phyloP scores from a whole-genome alignment of 768 basidiomycete genomes.

The Mycena pura region DNA sequence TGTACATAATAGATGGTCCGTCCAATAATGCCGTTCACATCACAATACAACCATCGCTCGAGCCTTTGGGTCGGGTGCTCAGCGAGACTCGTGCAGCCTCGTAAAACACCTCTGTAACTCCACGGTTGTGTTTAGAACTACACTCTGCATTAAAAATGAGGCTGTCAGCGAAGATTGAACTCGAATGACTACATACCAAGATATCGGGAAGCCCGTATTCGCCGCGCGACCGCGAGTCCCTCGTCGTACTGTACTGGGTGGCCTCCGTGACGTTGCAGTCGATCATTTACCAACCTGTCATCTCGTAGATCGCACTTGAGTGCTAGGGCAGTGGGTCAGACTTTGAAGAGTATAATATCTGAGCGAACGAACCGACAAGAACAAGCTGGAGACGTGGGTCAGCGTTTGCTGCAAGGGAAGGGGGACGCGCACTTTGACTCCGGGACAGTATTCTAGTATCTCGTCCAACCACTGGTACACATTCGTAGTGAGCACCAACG shows the following conservation, averaged over 20 bases:
- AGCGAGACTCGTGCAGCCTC: constrained; percentile 90
- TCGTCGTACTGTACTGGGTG: constrained; percentile 92
- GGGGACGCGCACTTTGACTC: constrained; percentile 76
- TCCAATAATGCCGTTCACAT: constrained; percentile 55
- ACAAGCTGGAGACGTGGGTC: constrained; percentile 66
- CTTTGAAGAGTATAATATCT: constrained; percentile 1
- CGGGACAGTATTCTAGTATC: constrained; percentile 90
- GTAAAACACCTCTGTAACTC: constrained; percentile 91
- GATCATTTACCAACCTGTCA: constrained; percentile 73
- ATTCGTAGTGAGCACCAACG: not conserved
- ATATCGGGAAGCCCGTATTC: constrained; percentile 93
- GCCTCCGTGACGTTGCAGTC: constrained; percentile 70
- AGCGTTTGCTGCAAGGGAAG: constrained; percentile 4
- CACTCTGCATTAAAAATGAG: constrained; percentile 66
- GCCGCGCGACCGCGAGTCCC: constrained; percentile 84
- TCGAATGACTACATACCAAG: constrained; percentile 54
- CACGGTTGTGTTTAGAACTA: constrained; percentile 96
- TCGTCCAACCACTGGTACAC: constrained; percentile 86
- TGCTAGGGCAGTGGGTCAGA: constrained; percentile 51
- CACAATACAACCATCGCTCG: constrained; percentile 63
- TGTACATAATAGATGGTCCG: constrained; percentile 11
- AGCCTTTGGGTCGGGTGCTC: constrained; percentile 72
- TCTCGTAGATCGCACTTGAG: constrained; percentile 96
- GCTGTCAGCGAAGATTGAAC: not conserved
- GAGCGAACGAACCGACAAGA: constrained; percentile 76